These are phyloP conservation scores for Myriosclerotinia scirpicola DNA, from an alignment of 2,329 filamentous ascomycete genomes.

Conservation along the genomic window DNA sequence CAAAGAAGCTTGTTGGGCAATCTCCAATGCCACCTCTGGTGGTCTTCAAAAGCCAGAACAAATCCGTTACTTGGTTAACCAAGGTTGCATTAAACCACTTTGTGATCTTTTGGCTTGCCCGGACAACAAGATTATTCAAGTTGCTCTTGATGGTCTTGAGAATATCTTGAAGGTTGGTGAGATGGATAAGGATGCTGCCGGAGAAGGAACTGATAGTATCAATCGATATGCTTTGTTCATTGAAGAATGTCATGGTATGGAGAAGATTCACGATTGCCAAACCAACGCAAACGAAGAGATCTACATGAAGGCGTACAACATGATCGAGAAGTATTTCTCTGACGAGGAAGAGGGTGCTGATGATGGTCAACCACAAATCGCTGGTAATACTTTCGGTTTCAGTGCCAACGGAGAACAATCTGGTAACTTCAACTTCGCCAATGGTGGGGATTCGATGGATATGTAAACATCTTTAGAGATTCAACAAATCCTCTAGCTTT, in stretches of 20 bases:
- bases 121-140: slow-evolving; percentile 99
- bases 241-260: slow-evolving; percentile 98
- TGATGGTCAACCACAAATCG: slow-evolving; percentile 63
- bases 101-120: slow-evolving; percentile 95
- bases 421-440: slow-evolving; percentile 93
- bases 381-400: slow-evolving; percentile 78
- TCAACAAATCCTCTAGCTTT: slow-evolving; percentile 29
- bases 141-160: slow-evolving; percentile 94
- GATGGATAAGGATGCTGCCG: slow-evolving; percentile 90
- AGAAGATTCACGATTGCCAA: slow-evolving; percentile 99
- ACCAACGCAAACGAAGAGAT: slow-evolving; percentile 99
- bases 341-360: slow-evolving; percentile 87
- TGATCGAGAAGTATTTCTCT: slow-evolving; percentile 99
- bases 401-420: slow-evolving; percentile 70
- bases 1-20: slow-evolving; percentile 99
- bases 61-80: slow-evolving; percentile 89
- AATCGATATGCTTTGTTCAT: slow-evolving; percentile 98
- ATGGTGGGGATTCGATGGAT: slow-evolving; percentile 71
- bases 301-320: slow-evolving; percentile 99
- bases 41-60: slow-evolving; percentile 98
- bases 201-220: slow-evolving; percentile 73
- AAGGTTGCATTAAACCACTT: slow-evolving; percentile 95
- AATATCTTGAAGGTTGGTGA: slow-evolving; percentile 99
- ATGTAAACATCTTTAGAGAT: slow-evolving; percentile 53
- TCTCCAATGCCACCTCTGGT: slow-evolving; percentile 96